A percentile compares a stretch with the other conserved stretches of the same genome.
These are phyloP conservation scores for Rhizophlyctis rosea DNA, from an alignment of 192 early-diverging fungal species.

Conservation along the genomic window DNA sequence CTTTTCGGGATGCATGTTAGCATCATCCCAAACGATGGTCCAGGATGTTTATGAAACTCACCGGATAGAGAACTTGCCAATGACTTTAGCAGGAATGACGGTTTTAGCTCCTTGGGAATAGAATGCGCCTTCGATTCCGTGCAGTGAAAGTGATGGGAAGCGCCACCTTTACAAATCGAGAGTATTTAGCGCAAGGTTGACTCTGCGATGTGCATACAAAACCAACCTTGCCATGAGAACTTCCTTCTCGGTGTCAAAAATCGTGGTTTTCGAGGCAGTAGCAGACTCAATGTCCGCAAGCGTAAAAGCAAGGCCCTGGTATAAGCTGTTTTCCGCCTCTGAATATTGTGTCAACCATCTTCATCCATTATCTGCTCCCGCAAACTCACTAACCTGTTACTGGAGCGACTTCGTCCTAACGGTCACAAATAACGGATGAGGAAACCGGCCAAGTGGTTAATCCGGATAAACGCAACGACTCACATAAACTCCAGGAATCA, in stretches of 20 bases:
- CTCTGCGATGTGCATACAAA: background rate
- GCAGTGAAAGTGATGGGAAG: conserved; percentile 91
- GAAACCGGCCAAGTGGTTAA: no score
- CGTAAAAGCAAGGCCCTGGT: conserved; percentile 79
- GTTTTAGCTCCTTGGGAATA: conserved; percentile 92
- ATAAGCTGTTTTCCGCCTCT: conserved; percentile 77
- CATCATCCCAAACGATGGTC: conserved; percentile 34
- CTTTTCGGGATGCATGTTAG: background rate
- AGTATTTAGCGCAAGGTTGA: background rate
- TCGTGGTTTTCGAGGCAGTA: conserved; percentile 70
- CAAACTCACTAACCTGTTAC: no score
- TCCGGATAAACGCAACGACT: no score
- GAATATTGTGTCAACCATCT: background rate
- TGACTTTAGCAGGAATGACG: conserved; percentile 91
- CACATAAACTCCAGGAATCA: conserved; percentile 78
- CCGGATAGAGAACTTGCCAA: conserved; percentile 98
- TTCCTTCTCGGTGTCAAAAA: conserved; percentile 71
- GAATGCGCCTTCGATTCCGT: conserved; percentile 98
- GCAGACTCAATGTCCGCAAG: conserved; percentile 76
- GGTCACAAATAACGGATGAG: no score
- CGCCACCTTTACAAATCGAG: conserved; percentile 66
- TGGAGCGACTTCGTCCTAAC: conserved; percentile 83
- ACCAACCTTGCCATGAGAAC: conserved; percentile 74
- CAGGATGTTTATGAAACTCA: conserved; percentile 79
- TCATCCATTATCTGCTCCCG: no score